phyloP scores from a whole-genome alignment of 225 moss, liverwort and hornwort genomes.

The Marchantia paleacea region DNA sequence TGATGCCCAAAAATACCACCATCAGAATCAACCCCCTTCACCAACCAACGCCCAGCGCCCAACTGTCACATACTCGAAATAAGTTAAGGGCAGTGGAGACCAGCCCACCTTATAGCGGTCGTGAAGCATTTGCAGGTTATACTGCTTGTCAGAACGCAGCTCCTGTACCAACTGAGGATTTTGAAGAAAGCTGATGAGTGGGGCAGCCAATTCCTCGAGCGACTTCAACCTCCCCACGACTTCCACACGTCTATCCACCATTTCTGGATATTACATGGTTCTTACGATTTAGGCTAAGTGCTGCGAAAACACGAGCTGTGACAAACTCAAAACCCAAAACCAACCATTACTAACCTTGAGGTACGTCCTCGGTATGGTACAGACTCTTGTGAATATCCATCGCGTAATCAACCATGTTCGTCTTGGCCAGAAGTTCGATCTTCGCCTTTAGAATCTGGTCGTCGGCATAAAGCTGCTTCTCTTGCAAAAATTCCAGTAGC shows the following conservation, averaged over 20 bases:
- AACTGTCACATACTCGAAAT: too few species aligned
- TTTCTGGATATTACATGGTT: slow-evolving; percentile 47
- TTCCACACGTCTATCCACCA: slow-evolving; percentile 97
- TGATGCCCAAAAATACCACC: slow-evolving; percentile 24
- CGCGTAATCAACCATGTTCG: slow-evolving; percentile 98
- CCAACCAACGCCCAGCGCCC: too few species aligned
- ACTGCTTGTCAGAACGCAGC: slow-evolving; percentile 93
- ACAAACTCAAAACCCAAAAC: neutral
- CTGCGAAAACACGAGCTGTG: neutral
- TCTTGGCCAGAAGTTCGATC: slow-evolving; percentile 94
- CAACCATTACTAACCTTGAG: slow-evolving; percentile 59
- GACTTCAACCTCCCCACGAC: slow-evolving; percentile 95
- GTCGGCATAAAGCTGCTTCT: slow-evolving; percentile 92
- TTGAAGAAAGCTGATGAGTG: slow-evolving; percentile 95
- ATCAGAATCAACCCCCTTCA: slow-evolving; percentile 5
- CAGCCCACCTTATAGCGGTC: slow-evolving; percentile 78
- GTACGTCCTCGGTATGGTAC: slow-evolving; percentile 93
- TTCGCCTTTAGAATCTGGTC: slow-evolving; percentile 97
- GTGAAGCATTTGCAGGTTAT: slow-evolving; percentile 94
- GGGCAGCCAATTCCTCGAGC: slow-evolving; percentile 90
- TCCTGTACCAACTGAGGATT: slow-evolving; percentile 94
- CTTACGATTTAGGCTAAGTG: neutral
- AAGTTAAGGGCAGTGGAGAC: neutral
- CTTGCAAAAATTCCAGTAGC: slow-evolving; percentile 90
- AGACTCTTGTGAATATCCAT: slow-evolving; percentile 98